Conservation (phyloP, 2,329 filamentous ascomycete genomes). For the Beauveria rudraprayagi region DNA sequence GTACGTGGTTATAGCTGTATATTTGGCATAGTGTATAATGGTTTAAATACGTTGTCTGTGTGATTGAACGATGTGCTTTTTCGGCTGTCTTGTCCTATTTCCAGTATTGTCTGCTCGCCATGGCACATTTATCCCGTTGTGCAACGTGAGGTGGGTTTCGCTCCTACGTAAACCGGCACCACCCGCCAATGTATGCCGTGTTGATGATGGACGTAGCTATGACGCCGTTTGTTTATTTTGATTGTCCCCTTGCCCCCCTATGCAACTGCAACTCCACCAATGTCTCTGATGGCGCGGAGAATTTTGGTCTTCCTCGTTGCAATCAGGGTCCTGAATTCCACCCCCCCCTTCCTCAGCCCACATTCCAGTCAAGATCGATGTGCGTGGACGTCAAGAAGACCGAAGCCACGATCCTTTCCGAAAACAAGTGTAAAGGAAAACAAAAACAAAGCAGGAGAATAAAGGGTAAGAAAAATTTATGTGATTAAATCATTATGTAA, state of each 20-base stretch:
- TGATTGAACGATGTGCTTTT: background rate
- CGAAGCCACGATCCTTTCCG: no score
- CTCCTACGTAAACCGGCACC: no score
- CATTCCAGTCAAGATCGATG: no score
- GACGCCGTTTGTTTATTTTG: background rate
- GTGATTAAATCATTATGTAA: background rate
- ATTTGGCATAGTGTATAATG: conserved; percentile 31
- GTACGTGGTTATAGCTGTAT: conserved; percentile 21
- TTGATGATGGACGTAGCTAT: background rate
- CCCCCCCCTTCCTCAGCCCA: no score
- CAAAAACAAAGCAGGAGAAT: background rate
- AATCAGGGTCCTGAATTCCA: background rate
- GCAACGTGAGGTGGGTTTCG: background rate
- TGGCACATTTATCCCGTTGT: no score
- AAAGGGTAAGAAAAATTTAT: background rate
- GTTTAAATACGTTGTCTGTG: conserved; percentile 7
- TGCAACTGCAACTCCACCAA: background rate
- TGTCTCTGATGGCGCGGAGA: background rate
- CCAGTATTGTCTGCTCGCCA: no score
- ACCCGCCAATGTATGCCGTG: no score
- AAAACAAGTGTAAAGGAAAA: no score
- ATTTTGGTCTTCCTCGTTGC: background rate
- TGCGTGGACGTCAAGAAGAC: no score
- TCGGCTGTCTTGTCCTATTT: background rate
- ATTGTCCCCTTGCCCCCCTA: background rate